Evolutionary conservation across 768 basidiomycete genomes (phyloP).

Genomic region (Lentinula lateritia): DNA sequence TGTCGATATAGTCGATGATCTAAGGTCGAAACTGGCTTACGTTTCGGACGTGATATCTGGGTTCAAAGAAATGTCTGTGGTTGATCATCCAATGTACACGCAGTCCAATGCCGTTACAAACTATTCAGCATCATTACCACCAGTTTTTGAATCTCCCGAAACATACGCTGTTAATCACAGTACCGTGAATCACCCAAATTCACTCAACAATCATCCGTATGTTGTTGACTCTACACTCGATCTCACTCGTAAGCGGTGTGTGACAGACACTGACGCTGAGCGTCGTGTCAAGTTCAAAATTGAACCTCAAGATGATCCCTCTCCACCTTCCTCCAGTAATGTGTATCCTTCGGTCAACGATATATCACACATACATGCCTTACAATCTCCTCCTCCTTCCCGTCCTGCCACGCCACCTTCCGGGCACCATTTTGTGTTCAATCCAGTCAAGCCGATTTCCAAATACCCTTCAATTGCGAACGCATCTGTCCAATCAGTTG

Average conservation of each 20-base stretch:
- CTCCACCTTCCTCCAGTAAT: conserved; percentile 16
- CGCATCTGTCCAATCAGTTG: conserved; percentile 8
- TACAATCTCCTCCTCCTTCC: conserved; percentile 24
- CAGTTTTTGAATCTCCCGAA: not conserved
- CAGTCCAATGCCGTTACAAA: not conserved
- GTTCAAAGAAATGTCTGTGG: conserved; percentile 33
- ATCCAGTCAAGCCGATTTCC: conserved; percentile 19
- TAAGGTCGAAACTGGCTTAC: conserved; percentile 47
- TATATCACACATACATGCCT: conserved; percentile 9
- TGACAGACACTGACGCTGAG: conserved; percentile 36
- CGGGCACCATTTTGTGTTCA: conserved; percentile 27
- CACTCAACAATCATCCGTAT: not conserved
- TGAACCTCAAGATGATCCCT: conserved; percentile 40
- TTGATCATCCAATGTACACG: conserved; percentile 11
- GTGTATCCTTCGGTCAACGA: not conserved
- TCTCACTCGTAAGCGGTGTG: conserved; percentile 37
- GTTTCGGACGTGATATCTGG: conserved; percentile 51
- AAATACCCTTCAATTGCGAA: conserved; percentile 15
- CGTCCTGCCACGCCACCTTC: conserved; percentile 22
- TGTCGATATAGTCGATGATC: conserved; percentile 38
- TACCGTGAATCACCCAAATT: not conserved
- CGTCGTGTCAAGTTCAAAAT: conserved; percentile 41
- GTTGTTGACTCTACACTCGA: conserved; percentile 17
- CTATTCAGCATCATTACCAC: not conserved
- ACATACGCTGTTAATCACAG: not conserved